These are phyloP conservation scores for Physaria fendleri DNA, from an alignment of 345 rosid species.

Conservation along the genomic window DNA sequence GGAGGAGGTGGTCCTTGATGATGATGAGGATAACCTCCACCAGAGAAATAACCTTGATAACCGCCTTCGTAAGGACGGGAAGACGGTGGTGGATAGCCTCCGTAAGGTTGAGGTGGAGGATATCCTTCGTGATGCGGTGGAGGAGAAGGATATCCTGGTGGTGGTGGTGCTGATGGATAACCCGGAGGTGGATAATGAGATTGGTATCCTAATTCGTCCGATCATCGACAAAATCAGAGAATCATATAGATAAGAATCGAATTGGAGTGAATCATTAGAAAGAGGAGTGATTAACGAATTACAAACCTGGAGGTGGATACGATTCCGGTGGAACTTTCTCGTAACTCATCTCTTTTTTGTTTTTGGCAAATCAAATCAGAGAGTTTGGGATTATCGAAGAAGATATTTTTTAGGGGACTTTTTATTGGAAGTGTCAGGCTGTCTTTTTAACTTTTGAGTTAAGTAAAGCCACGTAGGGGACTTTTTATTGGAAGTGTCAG, in stretches of 20 bases:
- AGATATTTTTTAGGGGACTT: background rate
- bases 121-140: conserved; percentile 42
- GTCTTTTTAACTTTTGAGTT: background rate
- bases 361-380: background rate
- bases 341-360: conserved; percentile 52
- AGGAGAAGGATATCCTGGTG: conserved; percentile 41
- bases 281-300: background rate
- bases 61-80: conserved; percentile 45
- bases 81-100: conserved; percentile 43
- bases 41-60: conserved; percentile 72
- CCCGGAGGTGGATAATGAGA: conserved; percentile 52
- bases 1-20: conserved; percentile 31
- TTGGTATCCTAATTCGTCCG: conserved; percentile 37
- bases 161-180: conserved; percentile 51
- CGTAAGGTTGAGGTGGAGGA: conserved; percentile 35
- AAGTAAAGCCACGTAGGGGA: conserved; percentile 10
- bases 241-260: background rate
- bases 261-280: background rate
- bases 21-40: conserved; percentile 40
- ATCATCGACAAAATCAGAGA: conserved; percentile 18
- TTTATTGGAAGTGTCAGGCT: background rate
- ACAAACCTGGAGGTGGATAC: conserved; percentile 58
- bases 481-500: background rate
- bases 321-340: conserved; percentile 45
- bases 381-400: background rate